phyloP scores from a whole-genome alignment of 176 grass and related monocot genomes.

The Oropetium thomaeum region DNA sequence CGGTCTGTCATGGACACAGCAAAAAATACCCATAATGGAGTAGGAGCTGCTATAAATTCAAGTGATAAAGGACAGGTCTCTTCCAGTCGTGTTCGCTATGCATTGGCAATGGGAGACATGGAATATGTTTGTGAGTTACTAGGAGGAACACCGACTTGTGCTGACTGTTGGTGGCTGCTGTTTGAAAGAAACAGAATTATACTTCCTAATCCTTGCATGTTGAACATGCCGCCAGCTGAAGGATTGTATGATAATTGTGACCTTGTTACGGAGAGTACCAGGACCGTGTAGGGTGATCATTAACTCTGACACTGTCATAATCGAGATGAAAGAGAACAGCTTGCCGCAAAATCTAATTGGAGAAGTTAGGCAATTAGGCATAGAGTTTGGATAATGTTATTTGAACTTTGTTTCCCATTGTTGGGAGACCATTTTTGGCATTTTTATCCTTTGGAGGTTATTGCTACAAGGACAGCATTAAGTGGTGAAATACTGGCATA shows the following conservation, averaged over 20 bases:
- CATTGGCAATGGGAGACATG: slow-evolving; percentile 69
- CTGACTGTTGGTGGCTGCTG: slow-evolving; percentile 42
- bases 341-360: slow-evolving; percentile 20
- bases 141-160: slow-evolving; percentile 77
- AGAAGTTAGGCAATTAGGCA: slow-evolving; percentile 25
- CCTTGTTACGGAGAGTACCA: slow-evolving; percentile 36
- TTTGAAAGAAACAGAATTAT: slow-evolving; percentile 34
- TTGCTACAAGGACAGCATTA: not conserved
- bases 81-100: slow-evolving; percentile 76
- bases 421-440: slow-evolving; percentile 1
- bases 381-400: slow-evolving; percentile 56
- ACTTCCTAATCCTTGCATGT: slow-evolving; percentile 52
- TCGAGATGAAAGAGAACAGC: slow-evolving; percentile 44
- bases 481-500: not conserved
- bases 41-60: slow-evolving; percentile 43
- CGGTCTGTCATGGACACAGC: slow-evolving; percentile 49
- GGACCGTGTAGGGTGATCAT: slow-evolving; percentile 58
- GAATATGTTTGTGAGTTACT: slow-evolving; percentile 66
- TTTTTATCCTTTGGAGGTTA: slow-evolving; percentile 3
- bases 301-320: slow-evolving; percentile 29
- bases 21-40: slow-evolving; percentile 50
- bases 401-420: not conserved
- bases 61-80: slow-evolving; percentile 87
- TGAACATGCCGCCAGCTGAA: slow-evolving; percentile 71
- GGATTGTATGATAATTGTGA: slow-evolving; percentile 56